Base-by-base conservation (phyloP, 1,139 yeast species). In the Geotrichum cucujoidarum region DNA sequence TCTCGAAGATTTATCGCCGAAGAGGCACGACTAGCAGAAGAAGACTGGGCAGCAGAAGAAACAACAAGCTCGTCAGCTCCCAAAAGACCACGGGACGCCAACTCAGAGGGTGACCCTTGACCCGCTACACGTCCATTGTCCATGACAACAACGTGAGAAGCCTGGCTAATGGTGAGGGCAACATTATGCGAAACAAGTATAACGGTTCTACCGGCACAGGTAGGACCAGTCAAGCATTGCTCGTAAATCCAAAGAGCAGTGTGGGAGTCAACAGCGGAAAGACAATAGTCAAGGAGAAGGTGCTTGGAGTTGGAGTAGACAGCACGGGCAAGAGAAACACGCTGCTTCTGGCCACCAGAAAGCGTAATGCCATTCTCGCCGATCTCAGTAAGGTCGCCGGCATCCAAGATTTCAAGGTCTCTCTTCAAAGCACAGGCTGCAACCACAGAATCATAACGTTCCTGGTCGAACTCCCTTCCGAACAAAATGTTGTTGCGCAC, bases 261-360 rank as follows among this genome's bases (percentile, higher is more conserved):
- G 64, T 90, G 97, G 7, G 97, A 84, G 66, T 92, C 98, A 53
- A 92, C 97, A 43, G 98, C 97, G 64, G 95, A 83, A 59, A 92
- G 74, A 72, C 97, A 90, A 67, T 92, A 97, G 70, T 92, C 98
- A 47, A 92, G 74, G 55, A 92, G 67, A 43, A 92, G 74, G 61
- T 86, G 90, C 54, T 80, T 80, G 1, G 97, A 84, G 60, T 80
- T 78, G 1, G 95, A 87, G 65, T 92, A 92, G 57, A 92, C 70
- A 1, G 97, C 97, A 66, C 98, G 80, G 1, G 98, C 97, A 52
- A 92, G 74, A 1, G 97, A 89, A 39, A 90, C 92, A 68, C 97
- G 80, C 69, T 92, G 97, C 65, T 92, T 92, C 70, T 92, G 97
- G 49, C 98, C 98, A 59, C 98, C 98, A 36, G 97, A 89, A 50